Evolutionary conservation across 495 filamentous ascomycete genomes (phyloP).

Genomic region (Tuber aestivum): DNA sequence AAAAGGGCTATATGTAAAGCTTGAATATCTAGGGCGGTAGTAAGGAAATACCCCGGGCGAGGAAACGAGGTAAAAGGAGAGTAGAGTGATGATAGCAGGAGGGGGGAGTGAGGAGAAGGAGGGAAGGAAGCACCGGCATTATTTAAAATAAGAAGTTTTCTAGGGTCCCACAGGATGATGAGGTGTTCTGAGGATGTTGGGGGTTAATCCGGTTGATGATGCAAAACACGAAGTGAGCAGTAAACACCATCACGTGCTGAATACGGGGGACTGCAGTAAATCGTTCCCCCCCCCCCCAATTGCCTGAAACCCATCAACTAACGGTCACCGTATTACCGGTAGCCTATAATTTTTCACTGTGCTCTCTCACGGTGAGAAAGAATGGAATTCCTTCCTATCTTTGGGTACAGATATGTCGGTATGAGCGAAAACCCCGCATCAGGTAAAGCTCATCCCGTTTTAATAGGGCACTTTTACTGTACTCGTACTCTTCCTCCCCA

Average conservation of each 20-base stretch:
- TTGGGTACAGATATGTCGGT: neutral
- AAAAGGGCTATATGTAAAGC: neutral
- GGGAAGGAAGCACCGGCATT: neutral
- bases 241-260: neutral
- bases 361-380: neutral
- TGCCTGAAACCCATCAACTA: neutral
- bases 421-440: neutral
- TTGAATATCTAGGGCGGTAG: neutral
- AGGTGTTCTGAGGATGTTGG: neutral
- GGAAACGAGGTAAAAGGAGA: neutral
- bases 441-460: neutral
- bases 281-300: neutral
- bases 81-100: neutral
- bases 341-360: neutral
- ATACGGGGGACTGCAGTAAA: neutral
- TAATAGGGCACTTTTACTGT: neutral
- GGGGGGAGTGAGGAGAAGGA: neutral
- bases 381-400: neutral
- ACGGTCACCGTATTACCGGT: neutral
- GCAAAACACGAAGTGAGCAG: neutral
- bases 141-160: neutral
- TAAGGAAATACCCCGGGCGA: neutral
- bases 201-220: neutral
- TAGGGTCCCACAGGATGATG: neutral
- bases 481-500: neutral